Evolutionary conservation across 805 yeast genomes (phyloP).

Genomic region (Pichia nanzhaoensis): DNA sequence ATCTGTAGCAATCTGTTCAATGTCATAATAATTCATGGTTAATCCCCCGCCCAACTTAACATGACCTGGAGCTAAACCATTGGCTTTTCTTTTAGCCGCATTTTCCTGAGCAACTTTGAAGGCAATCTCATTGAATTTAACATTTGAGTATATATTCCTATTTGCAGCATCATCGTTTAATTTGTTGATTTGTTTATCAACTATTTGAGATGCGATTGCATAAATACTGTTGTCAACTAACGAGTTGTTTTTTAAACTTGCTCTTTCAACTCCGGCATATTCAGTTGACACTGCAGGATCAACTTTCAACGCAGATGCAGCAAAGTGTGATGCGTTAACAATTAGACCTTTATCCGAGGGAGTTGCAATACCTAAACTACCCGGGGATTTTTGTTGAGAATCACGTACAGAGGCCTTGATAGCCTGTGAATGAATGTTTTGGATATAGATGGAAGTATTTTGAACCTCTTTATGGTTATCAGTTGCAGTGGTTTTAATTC

Average conservation of each 20-base stretch:
- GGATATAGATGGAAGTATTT: slow-evolving; percentile 14
- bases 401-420: slow-evolving; percentile 10
- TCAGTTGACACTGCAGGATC: slow-evolving; percentile 18
- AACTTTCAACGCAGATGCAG: slow-evolving; percentile 43
- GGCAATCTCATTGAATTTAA: slow-evolving; percentile 57
- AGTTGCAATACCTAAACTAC: slow-evolving; percentile 32
- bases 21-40: slow-evolving; percentile 64
- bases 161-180: slow-evolving; percentile 24
- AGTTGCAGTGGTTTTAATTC: slow-evolving; percentile 22
- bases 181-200: slow-evolving; percentile 29
- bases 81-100: slow-evolving; percentile 45
- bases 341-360: slow-evolving; percentile 31
- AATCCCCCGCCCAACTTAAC: slow-evolving; percentile 86
- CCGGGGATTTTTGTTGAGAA: slow-evolving; percentile 16
- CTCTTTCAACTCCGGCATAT: slow-evolving; percentile 33
- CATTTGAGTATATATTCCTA: slow-evolving; percentile 23
- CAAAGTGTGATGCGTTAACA: slow-evolving; percentile 39
- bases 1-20: slow-evolving; percentile 70
- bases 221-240: slow-evolving; percentile 39
- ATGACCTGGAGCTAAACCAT: slow-evolving; percentile 40
- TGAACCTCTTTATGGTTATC: slow-evolving; percentile 25
- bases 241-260: slow-evolving; percentile 31
- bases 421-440: slow-evolving; percentile 14
- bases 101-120: slow-evolving; percentile 68
- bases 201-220: slow-evolving; percentile 46